phyloP scores from a whole-genome alignment of 169 alveolate genomes.

The Plasmodium vivax region DNA sequence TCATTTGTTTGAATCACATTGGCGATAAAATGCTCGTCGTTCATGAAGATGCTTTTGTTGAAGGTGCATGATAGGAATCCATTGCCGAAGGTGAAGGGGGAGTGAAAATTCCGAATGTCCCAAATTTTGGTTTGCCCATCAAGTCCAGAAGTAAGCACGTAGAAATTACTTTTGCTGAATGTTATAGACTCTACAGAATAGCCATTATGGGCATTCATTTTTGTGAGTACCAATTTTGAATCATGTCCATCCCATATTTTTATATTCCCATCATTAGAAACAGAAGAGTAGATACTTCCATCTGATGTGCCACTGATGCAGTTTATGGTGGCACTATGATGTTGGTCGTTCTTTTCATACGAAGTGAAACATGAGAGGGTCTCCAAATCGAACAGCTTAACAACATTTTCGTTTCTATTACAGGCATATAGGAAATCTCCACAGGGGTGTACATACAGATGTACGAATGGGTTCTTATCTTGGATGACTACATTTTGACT shows the following conservation, averaged over 20 bases:
- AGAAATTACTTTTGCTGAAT: constrained; percentile 74
- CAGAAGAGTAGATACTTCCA: constrained; percentile 37
- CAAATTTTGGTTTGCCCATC: constrained; percentile 82
- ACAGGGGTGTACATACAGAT: constrained; percentile 84
- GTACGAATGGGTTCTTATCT: constrained; percentile 49
- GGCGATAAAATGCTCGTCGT: constrained; percentile 36
- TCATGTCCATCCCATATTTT: constrained; percentile 83
- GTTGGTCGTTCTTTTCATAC: not conserved
- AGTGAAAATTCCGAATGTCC: constrained; percentile 78
- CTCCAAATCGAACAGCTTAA: constrained; percentile 80
- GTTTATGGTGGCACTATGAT: constrained; percentile 43
- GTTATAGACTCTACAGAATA: constrained; percentile 77
- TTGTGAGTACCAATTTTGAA: constrained; percentile 75
- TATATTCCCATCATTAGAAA: constrained; percentile 29
- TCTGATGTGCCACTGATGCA: constrained; percentile 55
- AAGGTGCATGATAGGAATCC: constrained; percentile 45
- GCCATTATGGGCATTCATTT: constrained; percentile 75
- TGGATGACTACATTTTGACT: constrained; percentile 15
- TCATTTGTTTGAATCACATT: constrained; percentile 57
- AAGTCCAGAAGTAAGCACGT: constrained; percentile 80
- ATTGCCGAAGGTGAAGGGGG: constrained; percentile 56
- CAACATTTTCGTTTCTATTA: constrained; percentile 77
- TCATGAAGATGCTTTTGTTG: constrained; percentile 66
- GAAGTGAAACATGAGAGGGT: constrained; percentile 77
- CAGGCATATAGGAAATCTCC: constrained; percentile 85